These are phyloP conservation scores for Fusarium ambrosium DNA, from an alignment of 2,329 filamentous ascomycete genomes.

Conservation along the genomic window DNA sequence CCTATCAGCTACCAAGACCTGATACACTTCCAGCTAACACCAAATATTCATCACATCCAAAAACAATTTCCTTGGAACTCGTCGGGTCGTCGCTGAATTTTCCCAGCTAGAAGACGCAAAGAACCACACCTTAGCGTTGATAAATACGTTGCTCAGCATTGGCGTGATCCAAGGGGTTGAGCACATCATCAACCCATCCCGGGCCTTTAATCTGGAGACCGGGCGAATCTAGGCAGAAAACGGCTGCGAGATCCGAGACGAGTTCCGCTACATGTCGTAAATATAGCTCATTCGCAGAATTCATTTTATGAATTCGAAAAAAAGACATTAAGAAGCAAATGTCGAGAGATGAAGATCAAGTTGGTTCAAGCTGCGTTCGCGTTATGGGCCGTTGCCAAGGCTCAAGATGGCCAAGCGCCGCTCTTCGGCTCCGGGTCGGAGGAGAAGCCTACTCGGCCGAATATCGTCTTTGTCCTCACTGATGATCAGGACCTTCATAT, in stretches of 20 bases:
- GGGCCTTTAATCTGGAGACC: not conserved
- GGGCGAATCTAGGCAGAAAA: not conserved
- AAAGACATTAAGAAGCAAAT: not conserved
- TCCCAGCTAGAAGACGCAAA: not conserved
- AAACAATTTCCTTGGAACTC: not conserved
- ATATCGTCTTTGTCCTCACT: constrained; percentile 75
- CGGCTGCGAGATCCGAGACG: constrained; percentile 12
- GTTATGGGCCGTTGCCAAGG: not conserved
- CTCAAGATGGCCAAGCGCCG: constrained; percentile 8
- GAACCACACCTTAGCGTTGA: not conserved
- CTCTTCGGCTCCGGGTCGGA: not conserved
- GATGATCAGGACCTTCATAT: constrained; percentile 76
- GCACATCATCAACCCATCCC: constrained; percentile 18
- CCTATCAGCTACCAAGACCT: not conserved
- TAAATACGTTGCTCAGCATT: not conserved
- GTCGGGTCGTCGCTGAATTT: not conserved
- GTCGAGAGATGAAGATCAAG: not conserved
- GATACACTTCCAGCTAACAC: not conserved
- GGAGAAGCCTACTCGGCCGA: constrained; percentile 53
- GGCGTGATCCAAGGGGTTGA: constrained; percentile 17
- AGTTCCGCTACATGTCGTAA: not conserved
- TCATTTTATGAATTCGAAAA: not conserved
- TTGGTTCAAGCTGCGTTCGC: not conserved
- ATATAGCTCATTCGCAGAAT: not conserved
- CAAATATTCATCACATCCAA: not conserved